phyloP scores from a whole-genome alignment of 352 stramenopile genomes.

The Halophytophthora polymorphica region DNA sequence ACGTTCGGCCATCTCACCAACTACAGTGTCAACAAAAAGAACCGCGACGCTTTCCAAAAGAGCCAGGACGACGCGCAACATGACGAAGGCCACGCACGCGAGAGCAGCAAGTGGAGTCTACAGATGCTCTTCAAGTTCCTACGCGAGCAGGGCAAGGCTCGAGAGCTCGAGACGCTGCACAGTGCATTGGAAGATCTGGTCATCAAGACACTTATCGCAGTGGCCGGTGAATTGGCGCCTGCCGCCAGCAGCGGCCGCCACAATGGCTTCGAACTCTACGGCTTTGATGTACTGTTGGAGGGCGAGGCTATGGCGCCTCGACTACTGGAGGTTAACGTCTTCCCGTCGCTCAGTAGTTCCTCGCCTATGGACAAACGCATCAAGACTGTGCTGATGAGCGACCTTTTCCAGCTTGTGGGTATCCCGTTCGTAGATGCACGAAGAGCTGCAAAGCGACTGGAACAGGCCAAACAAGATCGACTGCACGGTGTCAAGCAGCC shows the following conservation, averaged over 20 bases:
- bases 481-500: slow-evolving; percentile 37
- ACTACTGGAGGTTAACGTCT: slow-evolving; percentile 91
- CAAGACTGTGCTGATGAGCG: slow-evolving; percentile 87
- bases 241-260: slow-evolving; percentile 15
- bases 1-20: slow-evolving; percentile 91
- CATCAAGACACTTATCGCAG: slow-evolving; percentile 87
- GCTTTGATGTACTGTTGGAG: slow-evolving; percentile 87
- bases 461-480: slow-evolving; percentile 47
- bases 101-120: slow-evolving; percentile 85
- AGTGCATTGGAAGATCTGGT: slow-evolving; percentile 74
- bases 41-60: slow-evolving; percentile 61
- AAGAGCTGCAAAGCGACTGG: slow-evolving; percentile 27
- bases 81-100: slow-evolving; percentile 24
- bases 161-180: slow-evolving; percentile 34
- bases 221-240: slow-evolving; percentile 71
- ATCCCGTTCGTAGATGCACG: slow-evolving; percentile 49
- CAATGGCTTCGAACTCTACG: slow-evolving; percentile 87
- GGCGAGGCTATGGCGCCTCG: slow-evolving; percentile 66
- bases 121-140: slow-evolving; percentile 57
- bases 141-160: slow-evolving; percentile 30
- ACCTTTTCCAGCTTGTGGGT: slow-evolving; percentile 81
- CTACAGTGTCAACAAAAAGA: slow-evolving; percentile 92
- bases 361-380: slow-evolving; percentile 87
- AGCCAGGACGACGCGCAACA: slow-evolving; percentile 59
- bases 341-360: slow-evolving; percentile 83